These are phyloP conservation scores for Dichotomopilus funicola DNA, from an alignment of 2,329 filamentous ascomycete genomes.

Conservation along the genomic window DNA sequence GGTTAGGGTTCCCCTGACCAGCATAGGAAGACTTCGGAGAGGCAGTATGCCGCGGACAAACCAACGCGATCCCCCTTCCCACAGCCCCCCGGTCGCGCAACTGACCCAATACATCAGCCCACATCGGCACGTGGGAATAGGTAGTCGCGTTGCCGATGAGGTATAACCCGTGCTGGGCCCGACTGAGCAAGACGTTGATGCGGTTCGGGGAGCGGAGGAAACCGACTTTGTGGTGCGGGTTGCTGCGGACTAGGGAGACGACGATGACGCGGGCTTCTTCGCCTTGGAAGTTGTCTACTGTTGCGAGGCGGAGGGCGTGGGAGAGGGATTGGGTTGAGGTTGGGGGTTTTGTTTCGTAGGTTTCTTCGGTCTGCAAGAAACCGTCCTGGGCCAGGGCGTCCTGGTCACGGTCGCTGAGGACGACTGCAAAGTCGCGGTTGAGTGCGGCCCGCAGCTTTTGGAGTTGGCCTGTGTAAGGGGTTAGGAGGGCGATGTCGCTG, in stretches of 20 bases:
- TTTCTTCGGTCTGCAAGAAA: slow-evolving; percentile 17
- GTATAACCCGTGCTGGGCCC: slow-evolving; percentile 64
- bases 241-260: slow-evolving; percentile 65
- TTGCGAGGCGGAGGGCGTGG: slow-evolving; percentile 50
- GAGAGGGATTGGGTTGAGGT: slow-evolving; percentile 28
- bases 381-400: slow-evolving; percentile 43
- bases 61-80: slow-evolving; percentile 45
- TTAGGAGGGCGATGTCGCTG: slow-evolving; percentile 63
- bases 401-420: slow-evolving; percentile 56
- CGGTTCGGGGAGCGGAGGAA: slow-evolving; percentile 62
- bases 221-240: slow-evolving; percentile 49
- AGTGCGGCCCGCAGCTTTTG: slow-evolving; percentile 43
- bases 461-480: slow-evolving; percentile 56
- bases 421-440: slow-evolving; percentile 49
- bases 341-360: too few species aligned
- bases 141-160: slow-evolving; percentile 62
- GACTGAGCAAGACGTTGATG: slow-evolving; percentile 62
- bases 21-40: slow-evolving; percentile 38
- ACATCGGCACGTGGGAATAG: slow-evolving; percentile 53
- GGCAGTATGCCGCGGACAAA: slow-evolving; percentile 55
- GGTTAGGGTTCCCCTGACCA: slow-evolving; percentile 12
- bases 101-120: slow-evolving; percentile 50
- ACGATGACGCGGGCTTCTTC: slow-evolving; percentile 68
- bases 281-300: slow-evolving; percentile 71
- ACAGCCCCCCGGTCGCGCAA: slow-evolving; percentile 41